Evolutionary conservation across 441 rosid genomes (phyloP).

Genomic region (Populus hybrid): DNA sequence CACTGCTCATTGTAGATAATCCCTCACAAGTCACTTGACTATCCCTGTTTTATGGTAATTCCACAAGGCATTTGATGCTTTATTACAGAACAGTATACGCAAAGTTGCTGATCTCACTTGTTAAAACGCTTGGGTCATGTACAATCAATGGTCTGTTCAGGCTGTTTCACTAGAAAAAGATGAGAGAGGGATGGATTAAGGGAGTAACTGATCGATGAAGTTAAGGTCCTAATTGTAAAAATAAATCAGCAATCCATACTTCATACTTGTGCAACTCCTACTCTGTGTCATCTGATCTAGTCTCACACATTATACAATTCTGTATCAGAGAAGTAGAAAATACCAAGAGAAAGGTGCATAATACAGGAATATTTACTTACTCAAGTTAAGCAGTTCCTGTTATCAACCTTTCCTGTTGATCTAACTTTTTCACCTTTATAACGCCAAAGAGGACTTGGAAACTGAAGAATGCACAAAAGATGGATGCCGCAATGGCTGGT

Average conservation of each 20-base stretch:
- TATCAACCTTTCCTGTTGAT: slow-evolving; percentile 79
- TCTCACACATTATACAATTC: not conserved
- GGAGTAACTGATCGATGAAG: not conserved
- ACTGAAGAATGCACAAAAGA: slow-evolving; percentile 70
- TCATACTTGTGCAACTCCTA: not conserved
- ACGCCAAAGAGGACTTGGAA: slow-evolving; percentile 80
- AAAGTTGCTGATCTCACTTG: not conserved
- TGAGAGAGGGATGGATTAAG: not conserved
- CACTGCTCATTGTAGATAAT: not conserved
- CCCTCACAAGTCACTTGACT: not conserved
- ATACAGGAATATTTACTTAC: slow-evolving; percentile 26
- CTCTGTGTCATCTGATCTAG: not conserved
- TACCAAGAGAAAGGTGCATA: not conserved
- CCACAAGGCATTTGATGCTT: not conserved
- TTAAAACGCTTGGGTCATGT: not conserved
- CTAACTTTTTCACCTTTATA: slow-evolving; percentile 77
- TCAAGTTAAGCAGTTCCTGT: slow-evolving; percentile 79
- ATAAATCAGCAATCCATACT: not conserved
- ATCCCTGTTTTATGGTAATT: not conserved
- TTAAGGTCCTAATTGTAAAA: not conserved
- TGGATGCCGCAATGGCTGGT: slow-evolving; percentile 72
- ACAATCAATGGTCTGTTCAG: not conserved
- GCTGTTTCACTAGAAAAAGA: not conserved
- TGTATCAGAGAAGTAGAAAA: not conserved
- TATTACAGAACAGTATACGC: not conserved